Base-by-base conservation (phyloP, 2,329 filamentous ascomycete genomes). In the Aspergillus sp. region DNA sequence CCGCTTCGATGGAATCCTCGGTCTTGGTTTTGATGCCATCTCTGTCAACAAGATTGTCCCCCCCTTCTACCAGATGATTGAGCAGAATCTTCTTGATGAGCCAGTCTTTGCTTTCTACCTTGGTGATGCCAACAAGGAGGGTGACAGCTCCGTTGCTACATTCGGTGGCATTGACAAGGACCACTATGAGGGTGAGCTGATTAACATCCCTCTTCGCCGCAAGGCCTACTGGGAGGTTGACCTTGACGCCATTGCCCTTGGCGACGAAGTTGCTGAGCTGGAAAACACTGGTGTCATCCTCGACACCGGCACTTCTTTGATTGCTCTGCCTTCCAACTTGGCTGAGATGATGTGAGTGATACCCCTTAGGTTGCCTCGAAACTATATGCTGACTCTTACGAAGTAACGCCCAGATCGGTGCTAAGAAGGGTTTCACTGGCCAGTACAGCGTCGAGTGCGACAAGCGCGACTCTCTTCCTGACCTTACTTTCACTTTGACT, bases 171-270 rank as follows among this genome's bases (percentile, higher is more conserved):
- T 96, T 61, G 88, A 98, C 77, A 81, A 91, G 80, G 80, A 82
- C 73, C 91, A 95, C 82, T 89, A 85, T 78, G 87, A 83, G 40
- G 95, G 95, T 71, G 88, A 98, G 77, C 85, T 99, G 70, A 90
- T 88, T 74, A 96, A 92, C 77, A 91, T 99, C 67, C 95, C 95
- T 55, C 86, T 99, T 68, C 91, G 95, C 77, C 91, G 95, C 75
- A 98, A 98, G 89, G 95, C 95, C 50, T 99, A 99, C 86, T 99
- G 95, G 95, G 95, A 99, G 84, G 93, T 99, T 56, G 93, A 98
- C 71, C 87, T 99, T 61, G 89, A 98, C 71, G 84, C 91, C 64
- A 95, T 99, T 79, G 87, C 89, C 56, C 91, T 97, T 64, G 96
- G 95, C 68, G 84, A 93, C 53, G 86, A 90, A 72, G 88, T 86